Conservation (phyloP, 139 green algal genomes). For the Auxenochlorella pyrenoidosa region DNA sequence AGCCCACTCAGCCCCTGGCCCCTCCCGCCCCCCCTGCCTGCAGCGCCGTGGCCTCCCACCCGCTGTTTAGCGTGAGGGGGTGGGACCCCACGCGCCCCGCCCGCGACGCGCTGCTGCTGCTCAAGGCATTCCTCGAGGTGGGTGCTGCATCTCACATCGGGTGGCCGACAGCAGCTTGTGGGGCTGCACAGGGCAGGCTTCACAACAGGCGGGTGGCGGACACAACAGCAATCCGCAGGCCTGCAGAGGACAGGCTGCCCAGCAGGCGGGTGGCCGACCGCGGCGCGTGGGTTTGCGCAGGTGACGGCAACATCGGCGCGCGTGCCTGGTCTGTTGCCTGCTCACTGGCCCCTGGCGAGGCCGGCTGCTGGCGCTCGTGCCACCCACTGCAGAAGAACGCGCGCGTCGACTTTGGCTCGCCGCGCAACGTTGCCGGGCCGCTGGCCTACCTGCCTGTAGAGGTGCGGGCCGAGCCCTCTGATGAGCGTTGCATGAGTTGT, state of each 20-base stretch:
- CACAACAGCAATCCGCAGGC: too few species aligned
- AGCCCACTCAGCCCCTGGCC: not conserved
- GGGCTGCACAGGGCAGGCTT: not conserved
- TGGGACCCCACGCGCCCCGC: conserved; percentile 80
- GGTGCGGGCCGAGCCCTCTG: not conserved
- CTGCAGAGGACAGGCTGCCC: too few species aligned
- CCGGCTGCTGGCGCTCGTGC: not conserved
- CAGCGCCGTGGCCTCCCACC: conserved; percentile 72
- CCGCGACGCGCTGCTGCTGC: conserved; percentile 50
- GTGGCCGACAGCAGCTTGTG: not conserved
- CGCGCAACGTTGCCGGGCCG: conserved; percentile 27
- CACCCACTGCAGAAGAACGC: conserved; percentile 9
- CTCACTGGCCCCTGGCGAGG: too few species aligned
- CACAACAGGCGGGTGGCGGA: too few species aligned
- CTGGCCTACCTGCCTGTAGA: conserved; percentile 63
- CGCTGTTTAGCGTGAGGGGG: conserved; percentile 64
- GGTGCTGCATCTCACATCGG: not conserved
- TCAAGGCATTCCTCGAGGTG: conserved; percentile 75
- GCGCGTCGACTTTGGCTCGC: conserved; percentile 63
- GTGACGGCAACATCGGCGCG: too few species aligned
- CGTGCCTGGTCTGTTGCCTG: too few species aligned
- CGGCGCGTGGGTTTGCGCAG: too few species aligned
- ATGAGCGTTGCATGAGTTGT: not conserved
- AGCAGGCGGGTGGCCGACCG: too few species aligned
- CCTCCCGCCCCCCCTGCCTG: not conserved